Conservation (phyloP, 495 filamentous ascomycete species). For the Apodospora peruviana region DNA sequence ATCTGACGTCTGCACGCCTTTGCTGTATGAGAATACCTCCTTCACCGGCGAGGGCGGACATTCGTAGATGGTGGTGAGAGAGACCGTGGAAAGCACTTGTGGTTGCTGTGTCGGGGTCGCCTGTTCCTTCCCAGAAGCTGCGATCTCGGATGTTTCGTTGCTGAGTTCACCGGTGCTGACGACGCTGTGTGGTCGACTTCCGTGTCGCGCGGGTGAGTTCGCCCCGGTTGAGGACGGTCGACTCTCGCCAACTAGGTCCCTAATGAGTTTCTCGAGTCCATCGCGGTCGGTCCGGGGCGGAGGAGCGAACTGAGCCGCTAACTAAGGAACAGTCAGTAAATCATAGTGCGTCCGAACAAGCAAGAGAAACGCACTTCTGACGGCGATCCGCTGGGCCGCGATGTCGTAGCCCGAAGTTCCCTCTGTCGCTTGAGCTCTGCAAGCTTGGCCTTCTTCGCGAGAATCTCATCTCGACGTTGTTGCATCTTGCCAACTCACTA, state of each 20-base stretch:
- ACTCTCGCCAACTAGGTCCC: slow-evolving; percentile 69
- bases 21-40: slow-evolving; percentile 89
- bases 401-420: slow-evolving; percentile 60
- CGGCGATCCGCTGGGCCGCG: slow-evolving; percentile 59
- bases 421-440: slow-evolving; percentile 91
- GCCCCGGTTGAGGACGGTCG: slow-evolving; percentile 63
- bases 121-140: slow-evolving; percentile 32
- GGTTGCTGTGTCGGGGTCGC: slow-evolving; percentile 21
- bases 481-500: slow-evolving; percentile 52
- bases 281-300: too few species aligned
- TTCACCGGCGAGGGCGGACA: slow-evolving; percentile 64
- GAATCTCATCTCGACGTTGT: slow-evolving; percentile 87
- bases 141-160: slow-evolving; percentile 58
- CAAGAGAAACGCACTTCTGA: too few species aligned
- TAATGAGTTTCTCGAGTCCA: slow-evolving; percentile 80
- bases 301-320: too few species aligned
- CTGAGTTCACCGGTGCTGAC: slow-evolving; percentile 70
- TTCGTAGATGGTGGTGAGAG: slow-evolving; percentile 70
- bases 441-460: slow-evolving; percentile 89
- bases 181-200: slow-evolving; percentile 79
- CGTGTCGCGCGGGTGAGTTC: slow-evolving; percentile 57
- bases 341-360: too few species aligned
- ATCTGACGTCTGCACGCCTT: slow-evolving; percentile 80
- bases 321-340: too few species aligned
- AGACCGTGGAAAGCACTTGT: slow-evolving; percentile 54